Evolutionary conservation across 1,284 basidiomycete genomes (phyloP), one percentile per base, ranked within the genome.

Genomic region (Earliella scabrosa): DNA sequence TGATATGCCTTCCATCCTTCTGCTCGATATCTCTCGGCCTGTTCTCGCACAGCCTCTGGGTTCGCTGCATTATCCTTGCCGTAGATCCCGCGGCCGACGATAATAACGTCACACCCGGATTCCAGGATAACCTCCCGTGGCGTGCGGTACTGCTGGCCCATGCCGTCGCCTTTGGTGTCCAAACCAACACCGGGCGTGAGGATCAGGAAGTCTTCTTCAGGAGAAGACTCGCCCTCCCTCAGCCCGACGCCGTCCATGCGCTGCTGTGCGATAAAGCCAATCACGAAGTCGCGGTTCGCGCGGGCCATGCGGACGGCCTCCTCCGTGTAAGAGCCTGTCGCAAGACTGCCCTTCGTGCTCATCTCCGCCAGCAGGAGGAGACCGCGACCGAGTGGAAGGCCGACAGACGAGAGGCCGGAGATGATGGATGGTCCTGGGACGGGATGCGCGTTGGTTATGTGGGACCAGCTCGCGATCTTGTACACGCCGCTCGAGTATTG

Each of bases 71-170:
- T 76, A 36, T 86, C 83, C 57, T 85, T 85, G 16, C 93, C 94
- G 73, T 98, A 97, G 49, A 99, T 90, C 0, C 97, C 97, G 54
- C 97, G 80, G 14, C 97, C 97, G 35, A 99, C 97, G 62, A 99
- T 99, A 69, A 99, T 99, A 26, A 99, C 85, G 76, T 99, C 97
- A 71, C 93, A 95, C n/a, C 95, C 96, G 41, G 83, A 86, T 47
- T 92, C 85, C 34, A 84, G 72, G 16, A 99, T 79, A 21, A 97
- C 97, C 71, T 97, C 81, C 32, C 83, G 76, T 1, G 97, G 97
- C 3, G 95, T 97, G 53, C 95, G 82, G 74, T 99, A 99, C 73
- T 98, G 95, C 75, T 99, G 97, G 14, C 97, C 97, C 86, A 97
- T 88, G 2, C 79, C 77, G 73, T 99, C 97, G 2, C 93, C 94